Base-by-base conservation (phyloP, 2,329 filamentous ascomycete genomes). In the Sporothrix mexicana region DNA sequence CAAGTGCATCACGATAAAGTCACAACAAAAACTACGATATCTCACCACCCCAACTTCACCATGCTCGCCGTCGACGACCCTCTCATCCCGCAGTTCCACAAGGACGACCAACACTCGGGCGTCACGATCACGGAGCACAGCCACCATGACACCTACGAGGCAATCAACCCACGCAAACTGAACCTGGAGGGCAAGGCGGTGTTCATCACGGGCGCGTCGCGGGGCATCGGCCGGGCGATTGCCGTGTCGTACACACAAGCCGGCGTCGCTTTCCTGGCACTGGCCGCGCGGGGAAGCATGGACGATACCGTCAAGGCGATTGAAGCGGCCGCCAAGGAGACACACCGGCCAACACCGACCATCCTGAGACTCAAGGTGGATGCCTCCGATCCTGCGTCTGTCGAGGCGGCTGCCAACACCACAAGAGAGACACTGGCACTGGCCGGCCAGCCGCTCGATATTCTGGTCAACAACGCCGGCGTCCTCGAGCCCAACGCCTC, bases 51-150 rank as follows among this genome's bases (percentile, higher is more conserved):
- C 8, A 57, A 9, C 5, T 2, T 55, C 59, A 36, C 41, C 25
- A 64, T 64, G 61, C 61, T 64, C 61, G 61, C n/a, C 41, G 61
- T 45, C n/a, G 61, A 64, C 61, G 61, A 64, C 17, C 61, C 61
- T 17, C 61, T 64, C 6, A 64, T 64, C n/a, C 61, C 61, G 3
- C 17, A 64, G 36, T 64, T 64, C 41, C 61, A 43, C 61, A 64
- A 64, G 61, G 61, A 43, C 36, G 30, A 64, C 36, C 4, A 36
- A 3, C 61, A 43, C n/a, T 64, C 61, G 36, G 61, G 61, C n/a
- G 61, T 64, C 61, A 43, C 61, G 36, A n/a, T 64, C 17, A 64
- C 61, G 4, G 61, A 20, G 12, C 61, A 64, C 61, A 64, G 57
- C 57, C 57, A 61, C 25, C 57, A 61, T 61, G 57, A 61, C 23